Evolutionary conservation across 2,329 filamentous ascomycete species (phyloP), one percentile per base, ranked within the genome.

Genomic region (Bipolaris bicolor): DNA sequence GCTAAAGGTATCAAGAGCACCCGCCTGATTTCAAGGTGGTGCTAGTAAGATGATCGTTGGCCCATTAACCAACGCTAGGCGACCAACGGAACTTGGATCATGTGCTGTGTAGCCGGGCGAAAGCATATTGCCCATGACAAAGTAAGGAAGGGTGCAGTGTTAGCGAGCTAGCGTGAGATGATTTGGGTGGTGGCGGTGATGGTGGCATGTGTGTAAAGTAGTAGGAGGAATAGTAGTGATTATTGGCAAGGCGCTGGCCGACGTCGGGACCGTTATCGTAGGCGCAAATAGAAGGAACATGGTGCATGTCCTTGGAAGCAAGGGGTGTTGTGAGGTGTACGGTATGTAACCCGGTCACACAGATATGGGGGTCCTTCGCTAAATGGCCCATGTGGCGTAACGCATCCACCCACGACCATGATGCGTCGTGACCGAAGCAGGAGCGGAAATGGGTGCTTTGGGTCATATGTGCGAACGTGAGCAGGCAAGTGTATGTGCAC

Each of bases 81-180:
- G 45, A 39, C 58, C 59, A 61, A 54, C 60, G 54, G 66, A 60
- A 60, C 55, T 40, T 52, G 56, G 55, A 50, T 56, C 54, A 37
- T 64, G 61, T 62, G 61, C 61, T 60, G 49, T 62, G 58, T 61
- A 49, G 60, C 63, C 60, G 57, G 57, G 59, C 57, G 65, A 61
- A 64, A 60, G 61, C 65, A 60, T 60, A 39, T 55, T 58, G 62
- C 55, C 59, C 58, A 55, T 52, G 47, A 62, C 52, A 55, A 63
- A 64, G 62, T 58, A 61, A 60, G 52, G 64, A 59, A 64, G 55
- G 63, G 57, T 55, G 60, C 64, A 64, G 36, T 31, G 16, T 48
- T 53, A 51, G 49, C 49, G n/a, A 66, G 55, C 65, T 66, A 69
- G 63, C 60, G 57, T 29, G 46, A 53, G 11, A 48, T 54, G 31